These are phyloP conservation scores for Fagopyrum tataricum DNA, from an alignment of 148 eudicot species.

Conservation along the genomic window DNA sequence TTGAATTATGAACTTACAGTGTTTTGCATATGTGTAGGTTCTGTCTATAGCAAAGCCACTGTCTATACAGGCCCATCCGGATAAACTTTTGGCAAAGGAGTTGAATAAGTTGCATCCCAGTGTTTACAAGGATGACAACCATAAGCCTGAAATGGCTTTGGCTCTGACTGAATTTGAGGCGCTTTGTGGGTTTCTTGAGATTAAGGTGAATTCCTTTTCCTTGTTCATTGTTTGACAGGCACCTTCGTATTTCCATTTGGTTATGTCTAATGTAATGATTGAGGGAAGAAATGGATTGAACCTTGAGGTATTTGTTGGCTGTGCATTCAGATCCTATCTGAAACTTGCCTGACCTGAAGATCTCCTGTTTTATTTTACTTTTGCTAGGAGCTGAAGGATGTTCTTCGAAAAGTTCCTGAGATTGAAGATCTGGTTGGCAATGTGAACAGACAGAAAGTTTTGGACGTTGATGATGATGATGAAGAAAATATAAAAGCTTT, in stretches of 20 bases:
- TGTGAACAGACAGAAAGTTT: slow-evolving; percentile 39
- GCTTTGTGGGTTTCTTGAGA: slow-evolving; percentile 49
- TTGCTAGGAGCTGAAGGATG: slow-evolving; percentile 66
- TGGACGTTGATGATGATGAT: slow-evolving; percentile 29
- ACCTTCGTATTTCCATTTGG: not conserved
- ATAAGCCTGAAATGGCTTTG: slow-evolving; percentile 75
- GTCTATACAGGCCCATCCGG: slow-evolving; percentile 72
- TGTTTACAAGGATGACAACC: slow-evolving; percentile 56
- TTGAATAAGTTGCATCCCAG: slow-evolving; percentile 43
- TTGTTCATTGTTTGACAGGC: not conserved
- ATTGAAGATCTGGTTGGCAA: slow-evolving; percentile 62
- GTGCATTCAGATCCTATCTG: not conserved
- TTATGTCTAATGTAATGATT: not conserved
- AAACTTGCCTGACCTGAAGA: not conserved
- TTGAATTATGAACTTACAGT: not conserved
- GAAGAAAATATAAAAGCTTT: slow-evolving; percentile 44
- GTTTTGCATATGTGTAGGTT: slow-evolving; percentile 28
- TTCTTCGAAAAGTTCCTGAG: slow-evolving; percentile 68
- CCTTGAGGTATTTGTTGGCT: slow-evolving; percentile 1
- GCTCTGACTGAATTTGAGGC: slow-evolving; percentile 68
- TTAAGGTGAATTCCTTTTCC: slow-evolving; percentile 32
- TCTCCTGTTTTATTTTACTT: not conserved
- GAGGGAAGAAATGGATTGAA: not conserved
- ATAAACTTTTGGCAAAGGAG: slow-evolving; percentile 38
- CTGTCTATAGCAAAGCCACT: slow-evolving; percentile 57